These are phyloP conservation scores for Saccharum hybrid DNA, from an alignment of 202 grass and related monocot species.

Conservation along the genomic window DNA sequence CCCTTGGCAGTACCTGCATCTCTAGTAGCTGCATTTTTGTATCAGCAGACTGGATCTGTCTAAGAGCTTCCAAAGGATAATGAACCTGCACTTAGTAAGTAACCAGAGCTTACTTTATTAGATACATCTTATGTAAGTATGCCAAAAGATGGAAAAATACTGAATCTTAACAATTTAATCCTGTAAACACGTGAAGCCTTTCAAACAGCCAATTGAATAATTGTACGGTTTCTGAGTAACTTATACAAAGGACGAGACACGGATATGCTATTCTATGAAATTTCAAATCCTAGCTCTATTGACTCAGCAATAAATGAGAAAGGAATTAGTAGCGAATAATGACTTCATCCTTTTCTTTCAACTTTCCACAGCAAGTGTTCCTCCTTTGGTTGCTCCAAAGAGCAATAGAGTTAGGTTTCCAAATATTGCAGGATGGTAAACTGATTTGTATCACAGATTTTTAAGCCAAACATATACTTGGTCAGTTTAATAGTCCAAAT, in stretches of 20 bases:
- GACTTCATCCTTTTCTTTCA: conserved; percentile 4
- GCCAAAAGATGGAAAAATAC: background rate
- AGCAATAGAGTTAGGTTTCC: background rate
- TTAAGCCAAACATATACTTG: conserved; percentile 5
- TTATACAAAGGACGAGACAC: conserved; percentile 4
- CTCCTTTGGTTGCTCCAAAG: conserved; percentile 2
- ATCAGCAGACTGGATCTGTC: conserved; percentile 58
- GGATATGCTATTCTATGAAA: conserved; percentile 3
- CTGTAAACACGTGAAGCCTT: background rate
- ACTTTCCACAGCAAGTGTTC: background rate
- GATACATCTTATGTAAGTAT: conserved; percentile 17
- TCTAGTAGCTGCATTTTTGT: conserved; percentile 74
- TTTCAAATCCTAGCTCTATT: conserved; percentile 21
- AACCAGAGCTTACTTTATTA: conserved; percentile 40
- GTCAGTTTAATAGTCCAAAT: background rate
- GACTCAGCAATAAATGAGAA: background rate
- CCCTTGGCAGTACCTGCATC: conserved; percentile 61
- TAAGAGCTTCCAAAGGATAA: conserved; percentile 88
- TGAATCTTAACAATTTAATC: conserved; percentile 15
- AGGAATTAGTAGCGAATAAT: background rate
- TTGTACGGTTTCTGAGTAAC: conserved; percentile 15
- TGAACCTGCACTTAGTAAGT: conserved; percentile 62
- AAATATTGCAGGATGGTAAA: background rate
- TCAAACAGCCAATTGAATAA: conserved; percentile 16
- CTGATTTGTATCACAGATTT: background rate